Conservation (phyloP, 2,329 filamentous ascomycete genomes). For the Cladosporium sphaerospermum region DNA sequence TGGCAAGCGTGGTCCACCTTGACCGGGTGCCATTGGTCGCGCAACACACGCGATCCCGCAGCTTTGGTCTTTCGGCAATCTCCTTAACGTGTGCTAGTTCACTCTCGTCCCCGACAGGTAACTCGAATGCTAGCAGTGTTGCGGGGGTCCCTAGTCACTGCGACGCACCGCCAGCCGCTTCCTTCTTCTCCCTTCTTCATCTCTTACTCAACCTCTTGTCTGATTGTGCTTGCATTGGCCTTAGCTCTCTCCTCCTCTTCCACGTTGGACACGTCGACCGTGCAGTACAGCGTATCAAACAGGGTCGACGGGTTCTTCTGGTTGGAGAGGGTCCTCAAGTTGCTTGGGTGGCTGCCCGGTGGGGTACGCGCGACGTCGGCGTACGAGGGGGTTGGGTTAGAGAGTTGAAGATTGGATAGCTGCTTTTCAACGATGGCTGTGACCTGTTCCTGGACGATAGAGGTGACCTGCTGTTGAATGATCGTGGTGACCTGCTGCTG, state of each 20-base stretch:
- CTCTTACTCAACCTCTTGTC: too few relatives aligned
- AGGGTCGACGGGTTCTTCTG: neutral
- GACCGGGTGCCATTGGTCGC: conserved; percentile 9
- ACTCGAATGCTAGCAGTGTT: neutral
- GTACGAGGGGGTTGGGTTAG: neutral
- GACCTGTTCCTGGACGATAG: too few relatives aligned
- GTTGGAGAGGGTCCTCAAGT: conserved; percentile 2
- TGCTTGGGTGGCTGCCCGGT: conserved; percentile 6
- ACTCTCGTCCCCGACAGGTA: neutral
- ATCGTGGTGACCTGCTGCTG: neutral
- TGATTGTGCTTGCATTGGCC: neutral
- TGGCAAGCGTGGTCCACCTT: conserved; percentile 11
- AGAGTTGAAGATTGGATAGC: too few relatives aligned
- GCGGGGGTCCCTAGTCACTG: conserved; percentile 8
- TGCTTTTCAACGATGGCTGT: too few relatives aligned
- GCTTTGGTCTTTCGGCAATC: neutral
- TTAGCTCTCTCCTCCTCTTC: conserved; percentile 9
- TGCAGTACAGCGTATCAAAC: conserved; percentile 9
- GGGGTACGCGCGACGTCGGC: conserved; percentile 4
- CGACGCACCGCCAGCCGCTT: too few relatives aligned
- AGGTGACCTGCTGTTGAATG: conserved; percentile 9
- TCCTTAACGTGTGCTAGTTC: conserved; percentile 8
- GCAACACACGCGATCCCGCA: conserved; percentile 1
- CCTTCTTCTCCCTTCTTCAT: conserved; percentile 1
- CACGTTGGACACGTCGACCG: conserved; percentile 8